Evolutionary conservation across 768 basidiomycete species (phyloP).

Genomic region (Tulasnella sp.): DNA sequence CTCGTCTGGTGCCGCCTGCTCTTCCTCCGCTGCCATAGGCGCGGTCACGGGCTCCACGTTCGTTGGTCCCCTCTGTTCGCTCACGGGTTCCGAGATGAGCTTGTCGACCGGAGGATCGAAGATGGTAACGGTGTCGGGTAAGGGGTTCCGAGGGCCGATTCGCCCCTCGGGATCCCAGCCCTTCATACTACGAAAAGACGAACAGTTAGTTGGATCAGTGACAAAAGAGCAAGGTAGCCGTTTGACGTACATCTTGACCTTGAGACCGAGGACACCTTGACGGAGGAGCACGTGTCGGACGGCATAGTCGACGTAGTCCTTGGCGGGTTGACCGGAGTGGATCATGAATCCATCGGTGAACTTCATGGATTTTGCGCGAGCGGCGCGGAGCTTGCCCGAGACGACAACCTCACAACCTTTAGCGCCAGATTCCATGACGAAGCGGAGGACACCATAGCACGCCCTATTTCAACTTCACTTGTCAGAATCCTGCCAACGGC

Average conservation of each 20-base stretch:
- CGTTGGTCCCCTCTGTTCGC: constrained; percentile 63
- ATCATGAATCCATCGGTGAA: constrained; percentile 99
- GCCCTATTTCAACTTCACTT: constrained; percentile 39
- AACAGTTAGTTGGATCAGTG: too few species aligned
- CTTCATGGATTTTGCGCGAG: constrained; percentile 99
- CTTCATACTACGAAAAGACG: constrained; percentile 64
- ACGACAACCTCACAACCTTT: constrained; percentile 99
- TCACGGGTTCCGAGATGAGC: constrained; percentile 75
- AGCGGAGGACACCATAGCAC: constrained; percentile 99
- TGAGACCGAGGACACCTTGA: constrained; percentile 99
- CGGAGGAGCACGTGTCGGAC: constrained; percentile 96
- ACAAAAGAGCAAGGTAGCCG: too few species aligned
- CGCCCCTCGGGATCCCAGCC: constrained; percentile 87
- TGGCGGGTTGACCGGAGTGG: constrained; percentile 94
- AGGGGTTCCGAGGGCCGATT: constrained; percentile 79
- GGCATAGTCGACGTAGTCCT: constrained; percentile 95
- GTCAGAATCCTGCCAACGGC: constrained; percentile 1
- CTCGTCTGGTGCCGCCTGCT: neutral
- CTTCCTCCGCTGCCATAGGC: neutral
- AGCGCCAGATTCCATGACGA: constrained; percentile 99
- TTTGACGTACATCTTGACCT: constrained; percentile 97
- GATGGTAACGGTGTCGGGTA: constrained; percentile 90
- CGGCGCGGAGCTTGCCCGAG: constrained; percentile 98
- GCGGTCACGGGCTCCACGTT: neutral
- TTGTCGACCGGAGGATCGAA: constrained; percentile 86